These are phyloP conservation scores for Pythium phragmitis DNA, from an alignment of 352 stramenopile species.

Conservation along the genomic window DNA sequence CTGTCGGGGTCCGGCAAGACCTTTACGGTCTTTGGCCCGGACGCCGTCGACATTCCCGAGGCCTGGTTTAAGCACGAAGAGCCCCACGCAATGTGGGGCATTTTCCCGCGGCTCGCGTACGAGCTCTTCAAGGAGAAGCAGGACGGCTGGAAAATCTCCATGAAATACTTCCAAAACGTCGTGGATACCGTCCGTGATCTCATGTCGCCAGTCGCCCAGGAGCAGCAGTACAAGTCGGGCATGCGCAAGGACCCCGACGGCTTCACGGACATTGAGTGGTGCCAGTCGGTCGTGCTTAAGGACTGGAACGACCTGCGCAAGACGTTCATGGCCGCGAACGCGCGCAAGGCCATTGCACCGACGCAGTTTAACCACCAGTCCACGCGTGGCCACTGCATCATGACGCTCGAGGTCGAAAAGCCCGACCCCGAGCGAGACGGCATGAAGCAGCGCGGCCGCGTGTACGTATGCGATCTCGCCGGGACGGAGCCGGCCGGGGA, in stretches of 20 bases:
- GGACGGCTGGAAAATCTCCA: slow-evolving; percentile 96
- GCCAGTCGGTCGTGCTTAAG: slow-evolving; percentile 89
- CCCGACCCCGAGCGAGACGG: slow-evolving; percentile 87
- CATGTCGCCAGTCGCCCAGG: slow-evolving; percentile 91
- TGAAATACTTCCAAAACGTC: slow-evolving; percentile 98
- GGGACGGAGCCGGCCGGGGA: slow-evolving; percentile 93
- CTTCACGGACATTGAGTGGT: slow-evolving; percentile 96
- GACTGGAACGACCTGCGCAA: slow-evolving; percentile 92
- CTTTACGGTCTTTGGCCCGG: slow-evolving; percentile 93
- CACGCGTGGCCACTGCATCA: slow-evolving; percentile 94
- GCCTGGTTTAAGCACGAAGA: slow-evolving; percentile 93
- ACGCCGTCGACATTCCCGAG: slow-evolving; percentile 91
- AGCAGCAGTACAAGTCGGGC: slow-evolving; percentile 94
- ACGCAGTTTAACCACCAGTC: slow-evolving; percentile 95
- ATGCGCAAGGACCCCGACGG: slow-evolving; percentile 94
- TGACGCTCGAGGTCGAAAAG: slow-evolving; percentile 94
- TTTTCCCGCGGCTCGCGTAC: slow-evolving; percentile 92
- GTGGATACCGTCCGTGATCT: slow-evolving; percentile 94
- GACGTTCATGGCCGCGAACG: slow-evolving; percentile 91
- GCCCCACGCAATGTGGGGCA: slow-evolving; percentile 88
- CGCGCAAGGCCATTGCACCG: slow-evolving; percentile 91
- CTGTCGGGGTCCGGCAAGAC: slow-evolving; percentile 92
- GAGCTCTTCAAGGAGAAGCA: slow-evolving; percentile 94
- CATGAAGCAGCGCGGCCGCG: slow-evolving; percentile 87
- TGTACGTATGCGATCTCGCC: slow-evolving; percentile 94